Base-by-base conservation (phyloP, 805 yeast species). In the Metschnikowia similis region DNA sequence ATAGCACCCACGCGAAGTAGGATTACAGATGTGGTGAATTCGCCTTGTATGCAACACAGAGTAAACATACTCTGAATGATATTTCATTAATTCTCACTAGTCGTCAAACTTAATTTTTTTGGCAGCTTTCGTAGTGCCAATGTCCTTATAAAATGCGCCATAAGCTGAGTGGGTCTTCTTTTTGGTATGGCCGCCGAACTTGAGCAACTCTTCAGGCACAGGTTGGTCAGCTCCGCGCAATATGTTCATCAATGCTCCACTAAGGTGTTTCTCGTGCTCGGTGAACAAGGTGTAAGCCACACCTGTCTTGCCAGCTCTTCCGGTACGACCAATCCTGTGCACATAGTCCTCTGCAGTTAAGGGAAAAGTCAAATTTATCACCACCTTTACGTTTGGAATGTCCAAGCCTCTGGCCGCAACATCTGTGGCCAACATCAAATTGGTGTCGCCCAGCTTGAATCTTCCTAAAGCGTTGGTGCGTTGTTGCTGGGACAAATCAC, bases 331-430 rank as follows among this genome's bases (percentile, higher is more conserved):
- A 59, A 92, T 92, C 72, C 98, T 82, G 68, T 92, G 98, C 35
- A 92, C 97, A 64, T 92, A 92, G 71, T 92, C 97, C 70, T 92
- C 98, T 9, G 89, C 94, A 0, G 97, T 91, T 61, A 91, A 79
- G 42, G 99, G 99, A 83, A 92, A 92, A 6, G 97, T 91, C 67
- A 92, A 77, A 67, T 92, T 92, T 67, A 92, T 89, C 37, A 92
- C 98, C 16, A 89, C 87, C 69, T 91, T 92, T 54, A 94, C 99
- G 59, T 95, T 89, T 47, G 99, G 99, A 61, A 94, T 94, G 70
- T 94, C 99, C 58, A 94, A 78, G 56, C 98, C 98, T 76, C 98
- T 82, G 37, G 97, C 97, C 47, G 97, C 97, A 51, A 91, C 99
- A 72, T 94, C 99, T 2, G 99, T 94, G 30, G 99, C 99, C 58